Evolutionary conservation across 495 filamentous ascomycete species (phyloP).

Genomic region (Penicillium odoratum): DNA sequence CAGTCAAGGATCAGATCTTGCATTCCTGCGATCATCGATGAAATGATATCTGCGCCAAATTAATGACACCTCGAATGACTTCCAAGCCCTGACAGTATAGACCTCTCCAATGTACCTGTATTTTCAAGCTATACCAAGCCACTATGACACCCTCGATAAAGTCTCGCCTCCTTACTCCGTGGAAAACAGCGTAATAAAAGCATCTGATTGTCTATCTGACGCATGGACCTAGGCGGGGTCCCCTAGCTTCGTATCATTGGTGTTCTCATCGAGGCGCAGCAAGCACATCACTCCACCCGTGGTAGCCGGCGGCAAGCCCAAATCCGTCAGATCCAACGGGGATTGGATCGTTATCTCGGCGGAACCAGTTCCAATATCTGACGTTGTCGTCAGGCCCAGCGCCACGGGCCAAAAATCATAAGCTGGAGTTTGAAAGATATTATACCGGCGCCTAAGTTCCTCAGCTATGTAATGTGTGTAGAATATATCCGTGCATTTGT

Average conservation of each 20-base stretch:
- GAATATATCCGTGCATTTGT: background rate
- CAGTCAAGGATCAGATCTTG: background rate
- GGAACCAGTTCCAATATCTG: slow-evolving; percentile 1
- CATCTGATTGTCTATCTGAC: slow-evolving; percentile 4
- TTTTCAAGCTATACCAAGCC: background rate
- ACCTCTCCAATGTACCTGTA: background rate
- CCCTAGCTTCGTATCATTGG: slow-evolving; percentile 1
- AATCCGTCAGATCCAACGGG: background rate
- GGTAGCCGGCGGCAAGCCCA: slow-evolving; percentile 3
- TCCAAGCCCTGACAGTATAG: background rate
- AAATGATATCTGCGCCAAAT: background rate
- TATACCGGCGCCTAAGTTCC: background rate
- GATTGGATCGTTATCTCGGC: background rate
- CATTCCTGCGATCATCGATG: background rate
- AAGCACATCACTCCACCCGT: slow-evolving; percentile 1
- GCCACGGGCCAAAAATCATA: background rate
- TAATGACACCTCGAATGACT: background rate
- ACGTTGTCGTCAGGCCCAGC: background rate
- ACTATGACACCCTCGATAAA: background rate
- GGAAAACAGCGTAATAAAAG: background rate
- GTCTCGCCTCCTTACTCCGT: background rate
- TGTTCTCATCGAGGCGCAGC: slow-evolving; percentile 7
- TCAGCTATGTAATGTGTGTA: background rate
- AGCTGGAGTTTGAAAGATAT: slow-evolving; percentile 2
- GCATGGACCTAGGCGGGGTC: slow-evolving; percentile 1